phyloP scores from a whole-genome alignment of 352 stramenopile genomes.

The Phytopythium mirpurense region DNA sequence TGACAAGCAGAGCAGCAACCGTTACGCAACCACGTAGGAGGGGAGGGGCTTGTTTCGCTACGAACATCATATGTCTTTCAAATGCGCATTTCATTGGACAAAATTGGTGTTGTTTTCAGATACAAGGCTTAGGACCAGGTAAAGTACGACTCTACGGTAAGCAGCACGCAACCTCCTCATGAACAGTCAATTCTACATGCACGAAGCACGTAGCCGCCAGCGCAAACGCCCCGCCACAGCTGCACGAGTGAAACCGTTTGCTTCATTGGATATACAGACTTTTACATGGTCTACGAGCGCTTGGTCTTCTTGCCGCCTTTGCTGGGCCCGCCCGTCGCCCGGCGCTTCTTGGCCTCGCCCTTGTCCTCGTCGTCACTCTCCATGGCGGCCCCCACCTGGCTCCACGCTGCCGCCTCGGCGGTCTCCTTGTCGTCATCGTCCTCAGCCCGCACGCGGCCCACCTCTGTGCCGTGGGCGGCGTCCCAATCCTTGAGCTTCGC shows the following conservation, averaged over 20 bases:
- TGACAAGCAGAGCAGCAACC: neutral
- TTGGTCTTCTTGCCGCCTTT: conserved; percentile 28
- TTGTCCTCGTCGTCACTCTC: conserved; percentile 58
- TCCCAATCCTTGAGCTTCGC: conserved; percentile 87
- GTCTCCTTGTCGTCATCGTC: conserved; percentile 62
- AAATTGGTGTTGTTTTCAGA: too few relatives aligned
- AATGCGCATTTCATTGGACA: too few relatives aligned
- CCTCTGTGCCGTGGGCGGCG: conserved; percentile 40
- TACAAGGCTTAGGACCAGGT: too few relatives aligned
- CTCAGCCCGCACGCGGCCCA: conserved; percentile 30
- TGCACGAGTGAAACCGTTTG: too few relatives aligned
- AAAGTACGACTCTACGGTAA: too few relatives aligned
- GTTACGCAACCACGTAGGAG: neutral
- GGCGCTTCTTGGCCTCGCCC: conserved; percentile 20
- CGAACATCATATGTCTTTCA: too few relatives aligned
- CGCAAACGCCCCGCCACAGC: too few relatives aligned
- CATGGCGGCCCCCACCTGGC: conserved; percentile 33
- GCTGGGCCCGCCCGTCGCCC: conserved; percentile 13
- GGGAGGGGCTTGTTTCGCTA: too few relatives aligned
- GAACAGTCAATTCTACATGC: too few relatives aligned
- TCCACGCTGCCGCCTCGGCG: conserved; percentile 63
- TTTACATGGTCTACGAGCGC: conserved; percentile 18
- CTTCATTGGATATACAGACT: neutral
- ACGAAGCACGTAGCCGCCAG: too few relatives aligned
- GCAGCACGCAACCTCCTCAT: too few relatives aligned